Evolutionary conservation across 2,329 filamentous ascomycete genomes (phyloP), one percentile per base, ranked within the genome.

Genomic region (Lachnellula hyalina): DNA sequence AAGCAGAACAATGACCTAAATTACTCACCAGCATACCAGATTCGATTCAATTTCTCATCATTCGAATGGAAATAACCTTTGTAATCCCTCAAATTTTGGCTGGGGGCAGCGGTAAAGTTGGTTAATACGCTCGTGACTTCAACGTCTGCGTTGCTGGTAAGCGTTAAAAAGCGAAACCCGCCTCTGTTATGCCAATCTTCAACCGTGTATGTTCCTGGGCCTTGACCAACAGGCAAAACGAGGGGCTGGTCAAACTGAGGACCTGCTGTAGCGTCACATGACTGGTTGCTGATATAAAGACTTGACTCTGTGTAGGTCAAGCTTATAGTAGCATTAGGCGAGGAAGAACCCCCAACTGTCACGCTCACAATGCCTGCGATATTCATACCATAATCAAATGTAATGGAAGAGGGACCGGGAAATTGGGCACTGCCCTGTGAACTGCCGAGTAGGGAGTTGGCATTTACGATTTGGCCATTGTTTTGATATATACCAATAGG

Each of bases 101-200:
- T 15, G 72, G 68, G 73, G 47, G 73, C 68, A 59, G 74, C 73
- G 36, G 63, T 69, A 41, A 72, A 68, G 34, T 74, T 66, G 5
- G 71, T 62, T 9, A 65, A 38, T 54, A 64, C 32, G 51, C 70
- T 34, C 67, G 69, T 60, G 53, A 70, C 45, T 40, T 72, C 40
- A 32, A 65, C 53, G 5, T 34, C 52, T 23, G 62, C 58, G 32
- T 67, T 67, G 51, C 77, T 62, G 48, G 76, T 77, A 5, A 67
- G 28, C 12, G 75, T 81, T 55, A 82, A 61, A 58, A 81, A 82
- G 17, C 77, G 71, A 59, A 81, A 82, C 0, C 76, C 77, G 5
- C 79, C 78, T 9, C 78, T 71, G 28, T 72, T 67, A 53, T 77
- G 71, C 32, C 74, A 64, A 38, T 67, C 64, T 0, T 71, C 71